Base-by-base conservation (phyloP, 1,284 basidiomycete genomes). In the Trichosporon coremiiforme region DNA sequence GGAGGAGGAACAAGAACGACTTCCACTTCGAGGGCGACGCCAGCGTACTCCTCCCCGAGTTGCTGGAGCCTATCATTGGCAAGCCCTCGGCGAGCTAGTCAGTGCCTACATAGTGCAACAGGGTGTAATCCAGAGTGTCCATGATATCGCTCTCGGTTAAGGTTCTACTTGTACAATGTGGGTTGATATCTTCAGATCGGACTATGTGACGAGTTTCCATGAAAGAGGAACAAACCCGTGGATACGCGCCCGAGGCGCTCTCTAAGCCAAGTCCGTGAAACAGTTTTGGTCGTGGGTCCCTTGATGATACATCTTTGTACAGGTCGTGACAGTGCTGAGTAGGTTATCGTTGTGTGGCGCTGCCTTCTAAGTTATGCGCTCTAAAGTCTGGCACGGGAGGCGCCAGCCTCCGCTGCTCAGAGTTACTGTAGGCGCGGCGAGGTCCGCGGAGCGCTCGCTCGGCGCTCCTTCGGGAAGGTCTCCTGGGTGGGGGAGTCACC, bases 21-120 rank as follows among this genome's bases (percentile, higher is more conserved):
- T 55, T 72, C 38, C 68, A 66, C 8, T 72, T 68, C 36, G 62
- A 41, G 1, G 68, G 71, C 7, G 71, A 72, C 25, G 71, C 71
- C 0, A 64, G 68, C 4, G 47, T 22, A n/a, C 47, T 70, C n/a
- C 53, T 72, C 8, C 71, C 71, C 1, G 12, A 22, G 29, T 60
- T 72, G 9, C 68, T 72, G 1, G 71, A 60, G 20, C 71, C 71
- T 0, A 8, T 69, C 22, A 66, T 71, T 15, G 70, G 60, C 33
- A 35, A 35, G 33, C 33, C 33, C 33, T 35, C 33, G 33, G 33
- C 6, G 33, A 35, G 9, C 9, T 35, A 35, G 33, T 35, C 9
- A 35, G 33, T 35, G 25, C 25, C 25, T 25, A 25, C 25, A 25
- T 25, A 25, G 25, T 10, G 33, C 33, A 35, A 35, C 33, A 6